Evolutionary conservation across 2,329 filamentous ascomycete genomes (phyloP).

Genomic region (Aspergillus spinulosporus): DNA sequence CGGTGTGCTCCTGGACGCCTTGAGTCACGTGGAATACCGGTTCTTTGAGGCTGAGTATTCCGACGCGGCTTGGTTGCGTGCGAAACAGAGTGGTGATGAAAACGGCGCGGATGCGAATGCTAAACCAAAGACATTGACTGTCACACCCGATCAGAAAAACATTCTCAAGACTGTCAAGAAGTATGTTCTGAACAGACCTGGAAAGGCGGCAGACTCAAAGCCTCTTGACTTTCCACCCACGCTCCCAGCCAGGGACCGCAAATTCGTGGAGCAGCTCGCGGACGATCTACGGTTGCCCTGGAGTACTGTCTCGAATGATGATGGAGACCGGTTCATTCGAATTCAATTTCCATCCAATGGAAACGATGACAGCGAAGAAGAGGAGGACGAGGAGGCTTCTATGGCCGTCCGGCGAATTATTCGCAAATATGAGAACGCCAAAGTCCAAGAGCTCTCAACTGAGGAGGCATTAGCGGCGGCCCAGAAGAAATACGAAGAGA

Average conservation of each 20-base stretch:
- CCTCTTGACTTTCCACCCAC: constrained; percentile 72
- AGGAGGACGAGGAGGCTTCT: constrained; percentile 79
- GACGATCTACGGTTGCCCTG: constrained; percentile 66
- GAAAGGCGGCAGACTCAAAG: constrained; percentile 45
- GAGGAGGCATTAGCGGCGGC: constrained; percentile 78
- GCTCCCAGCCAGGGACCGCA: constrained; percentile 80
- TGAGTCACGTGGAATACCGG: constrained; percentile 85
- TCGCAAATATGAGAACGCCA: constrained; percentile 86
- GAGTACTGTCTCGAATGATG: constrained; percentile 63
- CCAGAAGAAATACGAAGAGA: constrained; percentile 82
- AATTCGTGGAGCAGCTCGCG: constrained; percentile 87
- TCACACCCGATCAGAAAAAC: constrained; percentile 77
- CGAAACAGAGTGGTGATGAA: constrained; percentile 73
- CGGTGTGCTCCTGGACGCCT: constrained; percentile 73
- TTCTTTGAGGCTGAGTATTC: constrained; percentile 89
- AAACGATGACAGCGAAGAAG: constrained; percentile 59
- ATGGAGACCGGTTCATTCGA: constrained; percentile 66
- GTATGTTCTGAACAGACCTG: constrained; percentile 71
- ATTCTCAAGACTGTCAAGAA: constrained; percentile 80
- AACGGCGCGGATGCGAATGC: constrained; percentile 61
- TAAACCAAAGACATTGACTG: constrained; percentile 64
- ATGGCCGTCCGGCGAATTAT: constrained; percentile 82
- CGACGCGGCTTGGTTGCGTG: constrained; percentile 87
- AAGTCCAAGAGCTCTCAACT: constrained; percentile 74
- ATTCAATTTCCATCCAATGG: constrained; percentile 59